phyloP scores from a whole-genome alignment of 1,284 basidiomycete genomes.

The Ganoderma meredithae region DNA sequence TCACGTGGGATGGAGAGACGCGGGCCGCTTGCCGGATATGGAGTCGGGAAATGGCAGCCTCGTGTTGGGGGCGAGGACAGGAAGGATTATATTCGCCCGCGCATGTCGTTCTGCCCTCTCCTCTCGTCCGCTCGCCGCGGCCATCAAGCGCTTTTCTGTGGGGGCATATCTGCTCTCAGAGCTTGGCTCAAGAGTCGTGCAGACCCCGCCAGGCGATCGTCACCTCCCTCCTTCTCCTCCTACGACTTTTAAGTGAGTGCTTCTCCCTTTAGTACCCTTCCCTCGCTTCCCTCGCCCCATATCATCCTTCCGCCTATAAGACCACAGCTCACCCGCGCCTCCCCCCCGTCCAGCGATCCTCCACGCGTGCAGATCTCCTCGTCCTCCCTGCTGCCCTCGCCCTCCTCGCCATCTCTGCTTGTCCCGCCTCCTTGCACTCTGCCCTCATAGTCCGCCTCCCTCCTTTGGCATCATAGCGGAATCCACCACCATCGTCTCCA shows the following conservation, averaged over 20 bases:
- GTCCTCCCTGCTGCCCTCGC: not conserved
- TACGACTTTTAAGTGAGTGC: constrained; percentile 32
- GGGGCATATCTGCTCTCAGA: constrained; percentile 43
- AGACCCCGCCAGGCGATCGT: constrained; percentile 23
- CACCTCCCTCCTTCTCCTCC: constrained; percentile 9
- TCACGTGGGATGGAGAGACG: not conserved
- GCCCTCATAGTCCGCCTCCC: constrained; percentile 15
- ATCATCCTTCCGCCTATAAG: constrained; percentile 19
- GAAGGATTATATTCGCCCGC: constrained; percentile 24
- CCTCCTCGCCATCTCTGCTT: constrained; percentile 5
- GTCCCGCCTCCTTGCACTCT: constrained; percentile 13
- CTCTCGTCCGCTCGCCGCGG: constrained; percentile 32
- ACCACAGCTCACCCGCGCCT: constrained; percentile 16
- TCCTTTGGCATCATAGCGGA: constrained; percentile 23
- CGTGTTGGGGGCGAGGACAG: constrained; percentile 36
- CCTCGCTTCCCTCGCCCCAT: constrained; percentile 8
- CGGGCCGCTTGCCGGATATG: constrained; percentile 5
- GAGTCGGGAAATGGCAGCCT: constrained; percentile 28
- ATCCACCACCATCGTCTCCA: constrained; percentile 22
- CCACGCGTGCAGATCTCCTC: constrained; percentile 21
- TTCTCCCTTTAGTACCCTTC: constrained; percentile 15
- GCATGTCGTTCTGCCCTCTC: constrained; percentile 27
- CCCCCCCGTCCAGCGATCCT: constrained; percentile 27
- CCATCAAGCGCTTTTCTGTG: constrained; percentile 33
- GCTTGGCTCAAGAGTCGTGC: constrained; percentile 36